These are phyloP conservation scores for Eucalyptus victrix DNA, from an alignment of 345 rosid genomes.

Conservation along the genomic window DNA sequence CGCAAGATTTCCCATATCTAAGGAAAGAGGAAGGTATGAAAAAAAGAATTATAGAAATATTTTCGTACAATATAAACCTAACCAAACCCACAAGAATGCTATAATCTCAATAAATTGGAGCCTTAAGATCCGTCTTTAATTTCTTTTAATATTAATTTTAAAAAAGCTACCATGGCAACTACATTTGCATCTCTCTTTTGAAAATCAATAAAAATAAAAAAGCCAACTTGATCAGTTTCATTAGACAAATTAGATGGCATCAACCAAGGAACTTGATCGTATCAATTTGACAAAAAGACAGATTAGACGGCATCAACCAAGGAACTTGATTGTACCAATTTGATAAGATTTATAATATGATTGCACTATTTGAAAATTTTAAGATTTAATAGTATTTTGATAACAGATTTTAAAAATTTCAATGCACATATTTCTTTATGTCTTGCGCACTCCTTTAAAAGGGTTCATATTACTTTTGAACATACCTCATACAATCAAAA, in stretches of 20 bases:
- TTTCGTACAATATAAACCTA: background rate
- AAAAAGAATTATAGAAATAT: background rate
- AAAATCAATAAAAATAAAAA: background rate
- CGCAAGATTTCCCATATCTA: background rate
- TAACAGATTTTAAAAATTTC: background rate
- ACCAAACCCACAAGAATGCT: background rate
- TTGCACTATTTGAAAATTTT: background rate
- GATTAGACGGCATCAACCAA: fast-evolving
- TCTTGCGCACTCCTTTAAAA: fast-evolving
- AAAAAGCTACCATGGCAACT: background rate
- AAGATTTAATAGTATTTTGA: background rate
- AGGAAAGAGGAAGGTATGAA: background rate
- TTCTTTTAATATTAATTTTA: background rate
- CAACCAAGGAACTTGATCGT: background rate
- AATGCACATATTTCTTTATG: background rate
- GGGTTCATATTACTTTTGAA: background rate
- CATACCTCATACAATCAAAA: background rate
- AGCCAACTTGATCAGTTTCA: background rate
- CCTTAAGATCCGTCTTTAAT: background rate
- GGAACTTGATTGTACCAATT: background rate
- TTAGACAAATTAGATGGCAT: background rate
- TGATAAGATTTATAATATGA: background rate
- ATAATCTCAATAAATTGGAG: background rate
- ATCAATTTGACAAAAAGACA: background rate
- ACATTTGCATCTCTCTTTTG: background rate